Evolutionary conservation across 371 early-diverging fungal genomes (phyloP), one percentile per base, ranked within the genome.

Genomic region (Rhizopus delemar): DNA sequence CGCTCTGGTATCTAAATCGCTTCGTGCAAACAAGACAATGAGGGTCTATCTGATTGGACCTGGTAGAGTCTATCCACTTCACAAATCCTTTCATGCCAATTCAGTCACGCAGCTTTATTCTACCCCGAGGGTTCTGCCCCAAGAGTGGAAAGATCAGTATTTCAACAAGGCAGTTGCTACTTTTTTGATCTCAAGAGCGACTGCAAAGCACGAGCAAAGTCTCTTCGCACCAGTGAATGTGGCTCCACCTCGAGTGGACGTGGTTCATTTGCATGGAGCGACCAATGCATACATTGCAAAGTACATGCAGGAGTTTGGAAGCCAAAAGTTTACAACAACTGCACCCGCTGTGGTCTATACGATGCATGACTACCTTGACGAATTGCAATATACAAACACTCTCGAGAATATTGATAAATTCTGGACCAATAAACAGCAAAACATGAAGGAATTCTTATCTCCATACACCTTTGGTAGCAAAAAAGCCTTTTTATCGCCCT

Each of bases 121-220:
- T 2, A 69, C 79, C 0, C 77, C 81, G 16, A 8, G 15, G 8
- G 29, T 29, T 2, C 63, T 87, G 11, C 84, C 85, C 0, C 69
- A 64, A 15, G 87, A 87, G 60, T 87, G 87, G 86, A 75, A 75
- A 51, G 85, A 87, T 65, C 81, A 84, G 5, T 87, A 78, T 46
- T 87, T 87, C 60, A 69, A 70, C 35, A 87, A 87, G 65, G 87
- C 86, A 1, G 85, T 74, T 0, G 85, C 87, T 4, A 68, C 77
- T 1, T 84, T 87, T 58, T 67, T 87, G 31, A 75, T 81, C 28
- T 77, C 81, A 56, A 77, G 77, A 46, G 73, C 75, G 0, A 78
- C 82, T 11, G 70, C 75, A 15, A 66, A 69, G 15, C 73, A 81
- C 34, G 87, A 86, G 52, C 71, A 81, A 35, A 78, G 84, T 0